phyloP scores from a whole-genome alignment of 2,329 filamentous ascomycete genomes.

The Tolypocladium pustulatum region DNA sequence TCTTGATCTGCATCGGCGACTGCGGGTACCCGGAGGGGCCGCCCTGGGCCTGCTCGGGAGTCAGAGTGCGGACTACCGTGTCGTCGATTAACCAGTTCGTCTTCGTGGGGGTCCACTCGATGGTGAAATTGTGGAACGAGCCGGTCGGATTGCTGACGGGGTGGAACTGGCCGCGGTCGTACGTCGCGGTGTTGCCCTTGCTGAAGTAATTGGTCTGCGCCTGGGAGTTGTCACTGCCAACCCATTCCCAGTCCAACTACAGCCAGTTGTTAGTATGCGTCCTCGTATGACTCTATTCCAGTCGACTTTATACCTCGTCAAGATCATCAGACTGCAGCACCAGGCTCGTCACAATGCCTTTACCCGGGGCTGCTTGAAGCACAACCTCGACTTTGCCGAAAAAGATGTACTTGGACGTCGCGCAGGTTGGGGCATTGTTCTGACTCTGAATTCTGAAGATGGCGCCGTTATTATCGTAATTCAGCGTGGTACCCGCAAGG shows the following conservation, averaged over 20 bases:
- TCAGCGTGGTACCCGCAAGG: slow-evolving; percentile 35
- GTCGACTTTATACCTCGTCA: slow-evolving; percentile 34
- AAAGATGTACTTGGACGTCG: slow-evolving; percentile 84
- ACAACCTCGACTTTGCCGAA: slow-evolving; percentile 79
- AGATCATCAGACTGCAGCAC: slow-evolving; percentile 85
- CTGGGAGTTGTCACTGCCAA: slow-evolving; percentile 56
- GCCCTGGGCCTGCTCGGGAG: slow-evolving; percentile 44
- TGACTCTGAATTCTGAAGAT: slow-evolving; percentile 57
- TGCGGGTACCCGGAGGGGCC: slow-evolving; percentile 57
- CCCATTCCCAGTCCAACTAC: slow-evolving; percentile 86
- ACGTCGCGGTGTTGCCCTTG: slow-evolving; percentile 61
- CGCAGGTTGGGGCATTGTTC: slow-evolving; percentile 61
- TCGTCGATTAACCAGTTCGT: slow-evolving; percentile 58
- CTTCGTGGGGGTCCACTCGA: slow-evolving; percentile 57
- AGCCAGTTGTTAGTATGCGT: not conserved
- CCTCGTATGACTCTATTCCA: not conserved
- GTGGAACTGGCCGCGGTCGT: slow-evolving; percentile 58
- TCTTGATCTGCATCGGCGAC: slow-evolving; percentile 61
- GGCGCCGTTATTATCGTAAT: slow-evolving; percentile 39
- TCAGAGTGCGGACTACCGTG: slow-evolving; percentile 48
- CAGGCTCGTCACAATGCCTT: slow-evolving; percentile 79
- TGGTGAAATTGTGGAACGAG: slow-evolving; percentile 52
- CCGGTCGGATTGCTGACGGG: slow-evolving; percentile 36
- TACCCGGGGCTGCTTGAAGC: slow-evolving; percentile 68
- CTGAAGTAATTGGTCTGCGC: slow-evolving; percentile 80